phyloP scores from a whole-genome alignment of 140 eudicot species.

The Anethum foeniculum region DNA sequence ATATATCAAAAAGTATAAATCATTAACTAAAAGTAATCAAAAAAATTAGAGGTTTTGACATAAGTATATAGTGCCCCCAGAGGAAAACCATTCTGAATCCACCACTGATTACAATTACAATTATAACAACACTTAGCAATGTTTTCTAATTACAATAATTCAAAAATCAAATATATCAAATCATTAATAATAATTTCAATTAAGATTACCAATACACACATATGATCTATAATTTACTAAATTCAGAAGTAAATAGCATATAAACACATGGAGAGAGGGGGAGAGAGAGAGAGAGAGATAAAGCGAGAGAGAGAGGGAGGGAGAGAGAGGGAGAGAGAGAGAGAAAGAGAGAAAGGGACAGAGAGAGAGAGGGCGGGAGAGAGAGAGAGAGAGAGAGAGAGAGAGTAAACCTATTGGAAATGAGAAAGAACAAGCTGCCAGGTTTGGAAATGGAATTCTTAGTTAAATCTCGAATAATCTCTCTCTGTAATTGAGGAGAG shows the following conservation, averaged over 20 bases:
- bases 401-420: constrained; percentile 45
- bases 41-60: too few species aligned
- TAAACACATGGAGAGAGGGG: neutral
- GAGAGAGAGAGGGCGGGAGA: neutral
- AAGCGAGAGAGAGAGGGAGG: neutral
- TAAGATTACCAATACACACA: too few species aligned
- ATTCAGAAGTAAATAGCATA: too few species aligned
- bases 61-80: too few species aligned
- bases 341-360: neutral
- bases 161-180: too few species aligned
- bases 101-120: neutral
- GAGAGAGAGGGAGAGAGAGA: neutral
- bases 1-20: too few species aligned
- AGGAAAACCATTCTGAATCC: too few species aligned
- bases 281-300: neutral
- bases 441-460: constrained; percentile 43
- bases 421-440: constrained; percentile 51
- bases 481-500: constrained; percentile 65
- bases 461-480: constrained; percentile 45
- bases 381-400: neutral
- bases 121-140: neutral
- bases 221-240: too few species aligned
- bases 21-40: too few species aligned
- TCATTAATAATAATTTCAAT: too few species aligned
- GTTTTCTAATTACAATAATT: too few species aligned